These are phyloP conservation scores for Ceratopteris richardii DNA, from an alignment of 75 land plant genomes.

Conservation along the genomic window DNA sequence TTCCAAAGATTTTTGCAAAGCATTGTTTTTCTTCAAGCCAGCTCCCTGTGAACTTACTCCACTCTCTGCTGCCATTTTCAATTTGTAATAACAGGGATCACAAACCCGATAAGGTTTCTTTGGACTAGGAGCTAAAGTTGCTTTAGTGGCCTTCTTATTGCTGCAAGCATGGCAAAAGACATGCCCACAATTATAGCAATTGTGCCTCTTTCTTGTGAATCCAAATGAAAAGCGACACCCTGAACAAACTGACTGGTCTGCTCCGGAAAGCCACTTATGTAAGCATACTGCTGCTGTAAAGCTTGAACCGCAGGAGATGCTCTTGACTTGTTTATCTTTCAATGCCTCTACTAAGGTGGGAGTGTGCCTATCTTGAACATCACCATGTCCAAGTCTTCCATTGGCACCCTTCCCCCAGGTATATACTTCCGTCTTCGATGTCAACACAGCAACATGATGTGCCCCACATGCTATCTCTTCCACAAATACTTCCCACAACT, in stretches of 20 bases:
- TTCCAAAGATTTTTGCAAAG: constrained; percentile 5
- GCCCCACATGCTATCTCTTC: constrained; percentile 86
- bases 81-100: constrained; percentile 60
- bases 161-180: constrained; percentile 70
- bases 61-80: constrained; percentile 37
- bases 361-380: constrained; percentile 52
- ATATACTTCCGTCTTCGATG: constrained; percentile 82
- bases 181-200: constrained; percentile 75
- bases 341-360: constrained; percentile 75
- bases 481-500: constrained; percentile 45
- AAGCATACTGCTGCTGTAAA: constrained; percentile 70
- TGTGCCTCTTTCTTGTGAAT: constrained; percentile 73
- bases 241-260: constrained; percentile 54
- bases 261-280: constrained; percentile 56
- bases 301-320: constrained; percentile 59
- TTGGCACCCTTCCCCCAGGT: constrained; percentile 93
- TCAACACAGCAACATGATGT: constrained; percentile 77
- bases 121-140: constrained; percentile 54
- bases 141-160: constrained; percentile 52
- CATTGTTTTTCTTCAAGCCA: constrained; percentile 14
- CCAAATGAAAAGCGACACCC: constrained; percentile 61
- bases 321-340: constrained; percentile 67
- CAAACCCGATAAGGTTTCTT: constrained; percentile 71
- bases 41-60: constrained; percentile 12
- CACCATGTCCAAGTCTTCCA: constrained; percentile 85